These are phyloP conservation scores for Gymnopilus junonius DNA, from an alignment of 768 basidiomycete genomes.

Conservation along the genomic window DNA sequence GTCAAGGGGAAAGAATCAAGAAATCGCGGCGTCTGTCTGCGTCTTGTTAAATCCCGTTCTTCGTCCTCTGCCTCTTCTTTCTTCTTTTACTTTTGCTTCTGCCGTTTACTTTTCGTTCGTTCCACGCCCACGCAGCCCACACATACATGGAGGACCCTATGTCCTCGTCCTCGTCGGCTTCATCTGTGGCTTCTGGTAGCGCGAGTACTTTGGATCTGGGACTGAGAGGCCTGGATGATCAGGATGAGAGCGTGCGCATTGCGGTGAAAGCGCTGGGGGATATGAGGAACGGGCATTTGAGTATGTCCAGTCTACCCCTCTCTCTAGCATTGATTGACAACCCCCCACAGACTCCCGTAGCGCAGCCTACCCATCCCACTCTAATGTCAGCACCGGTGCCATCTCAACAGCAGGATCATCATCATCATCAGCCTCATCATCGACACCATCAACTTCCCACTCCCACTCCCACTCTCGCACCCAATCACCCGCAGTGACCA, in stretches of 20 bases:
- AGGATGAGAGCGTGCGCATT: conserved; percentile 81
- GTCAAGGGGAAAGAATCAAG: too few species aligned
- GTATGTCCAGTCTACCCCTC: neutral
- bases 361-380: too few species aligned
- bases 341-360: too few species aligned
- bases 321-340: neutral
- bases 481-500: neutral
- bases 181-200: too few species aligned
- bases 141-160: too few species aligned
- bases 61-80: neutral
- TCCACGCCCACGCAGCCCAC: too few species aligned
- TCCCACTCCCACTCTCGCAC: neutral
- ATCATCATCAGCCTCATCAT: conserved; percentile 11
- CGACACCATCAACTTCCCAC: conserved; percentile 8
- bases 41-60: neutral
- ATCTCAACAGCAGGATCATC: conserved; percentile 8
- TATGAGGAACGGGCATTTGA: conserved; percentile 63
- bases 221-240: conserved; percentile 37
- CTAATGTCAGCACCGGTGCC: neutral
- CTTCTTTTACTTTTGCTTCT: neutral
- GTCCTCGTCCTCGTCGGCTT: neutral
- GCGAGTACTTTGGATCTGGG: neutral
- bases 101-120: too few species aligned
- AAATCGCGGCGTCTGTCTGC: too few species aligned
- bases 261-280: conserved; percentile 78